These are phyloP conservation scores for Diospyros lotus DNA, from an alignment of 148 eudicot genomes.

Conservation along the genomic window DNA sequence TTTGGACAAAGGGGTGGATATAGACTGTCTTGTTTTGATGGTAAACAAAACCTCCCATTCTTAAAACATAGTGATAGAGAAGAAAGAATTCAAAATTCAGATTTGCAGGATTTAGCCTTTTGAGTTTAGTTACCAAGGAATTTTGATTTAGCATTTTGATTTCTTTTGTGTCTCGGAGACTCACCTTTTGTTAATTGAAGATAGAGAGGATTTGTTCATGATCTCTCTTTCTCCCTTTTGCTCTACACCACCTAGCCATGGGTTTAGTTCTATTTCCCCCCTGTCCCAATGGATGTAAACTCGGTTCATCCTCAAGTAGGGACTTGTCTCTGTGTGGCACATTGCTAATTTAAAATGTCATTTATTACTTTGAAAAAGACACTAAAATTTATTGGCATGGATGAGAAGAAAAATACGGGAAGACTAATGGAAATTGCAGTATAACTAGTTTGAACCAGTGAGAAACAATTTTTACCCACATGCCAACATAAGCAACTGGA, in stretches of 20 bases:
- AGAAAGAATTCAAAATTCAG: no score
- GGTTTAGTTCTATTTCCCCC: conserved; percentile 1
- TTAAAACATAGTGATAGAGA: no score
- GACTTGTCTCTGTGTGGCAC: background rate
- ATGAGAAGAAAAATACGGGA: background rate
- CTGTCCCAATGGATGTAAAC: background rate
- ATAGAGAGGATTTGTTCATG: background rate
- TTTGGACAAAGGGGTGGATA: background rate
- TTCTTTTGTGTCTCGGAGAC: no score
- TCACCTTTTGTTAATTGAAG: no score
- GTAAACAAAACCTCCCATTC: no score
- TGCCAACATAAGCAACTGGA: background rate
- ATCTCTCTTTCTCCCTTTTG: background rate
- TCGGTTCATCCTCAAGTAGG: background rate
- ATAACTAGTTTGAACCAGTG: background rate
- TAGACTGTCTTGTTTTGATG: background rate
- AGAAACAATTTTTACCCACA: background rate
- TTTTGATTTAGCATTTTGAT: no score
- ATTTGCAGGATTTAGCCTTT: no score
- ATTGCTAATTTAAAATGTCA: background rate
- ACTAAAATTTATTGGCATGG: background rate
- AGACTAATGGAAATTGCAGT: background rate
- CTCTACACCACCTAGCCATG: background rate
- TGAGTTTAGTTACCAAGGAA: no score
- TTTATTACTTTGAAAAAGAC: background rate